phyloP scores from a whole-genome alignment of 768 basidiomycete genomes.

The Phanerochaete sordida region DNA sequence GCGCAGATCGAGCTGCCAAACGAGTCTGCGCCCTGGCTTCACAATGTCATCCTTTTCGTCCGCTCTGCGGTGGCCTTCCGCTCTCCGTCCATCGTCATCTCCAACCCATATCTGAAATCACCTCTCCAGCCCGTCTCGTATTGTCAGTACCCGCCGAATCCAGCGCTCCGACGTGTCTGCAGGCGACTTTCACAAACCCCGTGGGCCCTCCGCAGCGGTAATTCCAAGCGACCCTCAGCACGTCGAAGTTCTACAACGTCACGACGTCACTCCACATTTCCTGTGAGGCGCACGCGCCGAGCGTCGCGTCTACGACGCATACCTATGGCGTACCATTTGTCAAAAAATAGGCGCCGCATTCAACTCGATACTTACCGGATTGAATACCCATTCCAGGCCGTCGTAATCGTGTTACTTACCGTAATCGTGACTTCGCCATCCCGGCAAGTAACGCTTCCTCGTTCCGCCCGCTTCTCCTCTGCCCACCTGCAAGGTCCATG shows the following conservation, averaged over 20 bases:
- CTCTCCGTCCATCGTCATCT: conserved; percentile 36
- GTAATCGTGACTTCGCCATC: too few species aligned
- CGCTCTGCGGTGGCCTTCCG: conserved; percentile 37
- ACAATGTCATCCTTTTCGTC: conserved; percentile 49
- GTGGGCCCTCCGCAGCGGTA: conserved; percentile 46
- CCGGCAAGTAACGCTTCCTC: too few species aligned
- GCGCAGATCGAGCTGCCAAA: conserved; percentile 37
- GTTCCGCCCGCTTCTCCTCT: too few species aligned
- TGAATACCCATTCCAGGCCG: conserved; percentile 53
- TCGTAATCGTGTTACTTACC: too few species aligned
- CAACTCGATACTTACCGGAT: conserved; percentile 37
- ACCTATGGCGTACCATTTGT: conserved; percentile 61
- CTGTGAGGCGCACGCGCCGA: conserved; percentile 2
- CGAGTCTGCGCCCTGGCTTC: conserved; percentile 49
- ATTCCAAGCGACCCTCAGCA: conserved; percentile 54
- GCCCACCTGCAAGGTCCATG: too few species aligned
- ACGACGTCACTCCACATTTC: conserved; percentile 35
- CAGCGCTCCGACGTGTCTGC: conserved; percentile 36
- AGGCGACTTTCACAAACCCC: conserved; percentile 42
- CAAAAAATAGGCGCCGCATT: conserved; percentile 44
- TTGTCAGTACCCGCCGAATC: conserved; percentile 21
- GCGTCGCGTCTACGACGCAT: conserved; percentile 34
- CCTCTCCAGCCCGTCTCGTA: conserved; percentile 30
- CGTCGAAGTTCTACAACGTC: conserved; percentile 51
- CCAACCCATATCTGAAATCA: conserved; percentile 45